Evolutionary conservation across 2,329 filamentous ascomycete genomes (phyloP).

Genomic region (Rutstroemia sydowiana): DNA sequence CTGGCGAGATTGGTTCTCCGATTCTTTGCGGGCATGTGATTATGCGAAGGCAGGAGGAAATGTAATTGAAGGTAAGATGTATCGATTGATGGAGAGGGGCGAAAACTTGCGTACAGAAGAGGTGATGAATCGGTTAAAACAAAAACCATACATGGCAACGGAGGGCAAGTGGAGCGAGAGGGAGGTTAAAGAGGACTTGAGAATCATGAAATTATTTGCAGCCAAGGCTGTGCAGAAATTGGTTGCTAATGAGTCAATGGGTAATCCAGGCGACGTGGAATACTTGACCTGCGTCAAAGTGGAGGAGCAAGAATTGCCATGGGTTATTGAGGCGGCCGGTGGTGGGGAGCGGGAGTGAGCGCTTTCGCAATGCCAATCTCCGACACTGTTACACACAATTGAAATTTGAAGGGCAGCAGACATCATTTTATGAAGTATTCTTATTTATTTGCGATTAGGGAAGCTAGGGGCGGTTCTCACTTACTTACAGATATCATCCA

Average conservation of each 20-base stretch:
- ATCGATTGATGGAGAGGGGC: slow-evolving; percentile 17
- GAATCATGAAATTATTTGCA: slow-evolving; percentile 19
- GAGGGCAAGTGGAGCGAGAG: background rate
- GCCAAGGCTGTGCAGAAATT: slow-evolving; percentile 14
- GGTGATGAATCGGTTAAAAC: background rate
- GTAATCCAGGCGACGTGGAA: slow-evolving; percentile 12
- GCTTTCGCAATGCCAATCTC: background rate
- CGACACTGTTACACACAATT: too few relatives aligned
- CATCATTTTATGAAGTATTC: background rate
- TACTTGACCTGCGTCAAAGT: slow-evolving; percentile 24
- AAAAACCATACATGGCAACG: background rate
- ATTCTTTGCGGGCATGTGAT: slow-evolving; percentile 1
- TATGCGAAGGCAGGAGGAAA: background rate
- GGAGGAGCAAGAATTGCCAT: slow-evolving; percentile 19
- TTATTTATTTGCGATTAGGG: background rate
- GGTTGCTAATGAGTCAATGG: slow-evolving; percentile 19
- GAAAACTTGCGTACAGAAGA: slow-evolving; percentile 16
- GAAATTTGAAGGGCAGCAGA: background rate
- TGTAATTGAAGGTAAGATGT: slow-evolving; percentile 7
- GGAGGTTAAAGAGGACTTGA: slow-evolving; percentile 14
- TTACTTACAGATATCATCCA: background rate
- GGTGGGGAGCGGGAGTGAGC: background rate
- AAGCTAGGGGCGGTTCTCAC: background rate
- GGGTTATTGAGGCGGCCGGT: slow-evolving; percentile 6
- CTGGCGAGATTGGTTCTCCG: slow-evolving; percentile 24